A percentile compares a stretch with the other conserved stretches of the same genome.
These are phyloP conservation scores for Plasmodium knowlesi DNA, from an alignment of 169 alveolate genomes.

Conservation along the genomic window DNA sequence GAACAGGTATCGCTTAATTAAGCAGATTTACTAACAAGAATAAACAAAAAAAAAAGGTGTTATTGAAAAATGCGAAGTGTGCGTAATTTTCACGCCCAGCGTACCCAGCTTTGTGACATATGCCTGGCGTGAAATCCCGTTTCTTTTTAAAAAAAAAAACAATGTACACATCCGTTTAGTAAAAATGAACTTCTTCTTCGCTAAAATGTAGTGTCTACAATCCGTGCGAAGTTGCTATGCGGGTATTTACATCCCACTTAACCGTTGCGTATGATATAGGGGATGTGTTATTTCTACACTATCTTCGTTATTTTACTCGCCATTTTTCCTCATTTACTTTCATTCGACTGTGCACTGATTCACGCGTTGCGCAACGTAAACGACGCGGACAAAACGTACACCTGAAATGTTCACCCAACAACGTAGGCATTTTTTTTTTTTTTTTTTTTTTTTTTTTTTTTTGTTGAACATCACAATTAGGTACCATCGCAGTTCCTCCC, in stretches of 20 bases:
- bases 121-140: neutral
- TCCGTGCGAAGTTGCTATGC: neutral
- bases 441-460: neutral
- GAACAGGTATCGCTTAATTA: neutral
- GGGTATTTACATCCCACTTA: neutral
- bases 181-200: neutral
- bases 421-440: neutral
- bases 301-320: neutral
- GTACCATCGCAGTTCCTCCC: neutral
- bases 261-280: neutral
- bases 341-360: neutral
- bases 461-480: neutral
- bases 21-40: constrained; percentile 1
- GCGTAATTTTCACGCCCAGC: neutral
- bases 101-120: constrained; percentile 18
- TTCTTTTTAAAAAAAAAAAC: neutral
- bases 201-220: neutral
- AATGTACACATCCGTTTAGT: neutral
- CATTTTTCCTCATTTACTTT: neutral
- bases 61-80: neutral
- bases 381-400: neutral
- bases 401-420: neutral
- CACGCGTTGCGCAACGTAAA: neutral
- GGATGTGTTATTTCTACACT: neutral
- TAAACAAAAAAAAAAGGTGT: constrained; percentile 13